Evolutionary conservation across 2,329 filamentous ascomycete species (phyloP), one percentile per base, ranked within the genome.

Genomic region (Xylariales sp.): DNA sequence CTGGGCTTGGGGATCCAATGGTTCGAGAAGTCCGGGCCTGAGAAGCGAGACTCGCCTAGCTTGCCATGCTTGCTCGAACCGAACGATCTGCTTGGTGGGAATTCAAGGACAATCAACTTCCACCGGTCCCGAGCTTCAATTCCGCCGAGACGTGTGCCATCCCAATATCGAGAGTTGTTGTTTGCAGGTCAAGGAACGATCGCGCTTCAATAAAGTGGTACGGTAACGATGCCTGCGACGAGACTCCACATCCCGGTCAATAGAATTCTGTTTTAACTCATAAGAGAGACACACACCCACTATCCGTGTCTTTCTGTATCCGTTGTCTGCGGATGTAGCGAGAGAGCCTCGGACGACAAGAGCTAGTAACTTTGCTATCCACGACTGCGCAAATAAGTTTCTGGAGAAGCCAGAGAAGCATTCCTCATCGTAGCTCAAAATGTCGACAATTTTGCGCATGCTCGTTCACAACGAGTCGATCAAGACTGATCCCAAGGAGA

Each of bases 401-500:
- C 14, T 12, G 6, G 18, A 27, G 7, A 39, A 39, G 11, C 25
- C 4, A 36, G 33, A 25, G 33, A 24, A 10, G 15, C 12, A 9
- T 5, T 22, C 24, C 16, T 29, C 38, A 24, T 46, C 43, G 38
- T 39, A 20, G 8, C 25, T 2, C 10, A 22, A 28, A 27, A 32
- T 40, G 4, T 22, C 21, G 38, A 14, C 3, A 18, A 7, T 32
- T 32, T 55, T 72, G 42, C 61, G 53, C 45, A 67, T 63, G 50
- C 69, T 74, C 48, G 68, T 74, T 47, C 67, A 66, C 52, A 74
- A 74, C 58, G 70, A 86, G 53, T 77, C 82, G 42, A 84, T 85
- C 69, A 78, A 71, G 57, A 64, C 68, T 39, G 82, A 86, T 55
- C 82, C 82, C 11, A 70, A 72, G 12, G 77, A 85, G 59, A 79